Evolutionary conservation across 176 grass and related monocot species (phyloP).

Genomic region (Bolboschoenus planiculmis): DNA sequence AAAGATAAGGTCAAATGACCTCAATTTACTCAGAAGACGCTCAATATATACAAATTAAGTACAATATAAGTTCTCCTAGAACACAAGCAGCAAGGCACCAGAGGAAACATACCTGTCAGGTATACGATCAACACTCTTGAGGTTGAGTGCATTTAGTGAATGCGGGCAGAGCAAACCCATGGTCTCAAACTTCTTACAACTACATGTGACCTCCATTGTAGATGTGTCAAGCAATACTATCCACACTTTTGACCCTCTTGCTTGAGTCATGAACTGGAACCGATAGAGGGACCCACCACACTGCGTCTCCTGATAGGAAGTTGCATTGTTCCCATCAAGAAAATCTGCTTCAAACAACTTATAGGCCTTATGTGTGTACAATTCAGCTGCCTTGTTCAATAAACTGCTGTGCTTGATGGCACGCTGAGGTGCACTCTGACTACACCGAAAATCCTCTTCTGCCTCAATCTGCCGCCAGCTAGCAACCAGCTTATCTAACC

Average conservation of each 20-base stretch:
- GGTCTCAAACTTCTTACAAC: slow-evolving; percentile 74
- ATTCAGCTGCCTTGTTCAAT: slow-evolving; percentile 56
- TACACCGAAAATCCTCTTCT: slow-evolving; percentile 50
- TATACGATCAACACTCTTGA: slow-evolving; percentile 60
- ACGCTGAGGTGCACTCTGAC: slow-evolving; percentile 30
- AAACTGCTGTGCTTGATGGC: slow-evolving; percentile 41
- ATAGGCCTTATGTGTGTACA: slow-evolving; percentile 55
- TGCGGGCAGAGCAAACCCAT: slow-evolving; percentile 69
- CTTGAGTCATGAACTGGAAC: slow-evolving; percentile 71
- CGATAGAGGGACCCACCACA: slow-evolving; percentile 46
- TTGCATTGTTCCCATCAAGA: slow-evolving; percentile 54
- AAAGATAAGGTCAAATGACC: no score
- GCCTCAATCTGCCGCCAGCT: slow-evolving; percentile 52
- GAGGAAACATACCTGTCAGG: slow-evolving; percentile 55
- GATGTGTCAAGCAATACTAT: slow-evolving; percentile 55
- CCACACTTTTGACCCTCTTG: slow-evolving; percentile 45
- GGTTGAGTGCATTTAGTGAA: slow-evolving; percentile 61
- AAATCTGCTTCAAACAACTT: slow-evolving; percentile 55
- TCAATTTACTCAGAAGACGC: background rate
- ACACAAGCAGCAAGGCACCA: background rate
- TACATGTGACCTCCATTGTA: slow-evolving; percentile 58
- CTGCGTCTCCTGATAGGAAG: slow-evolving; percentile 49
- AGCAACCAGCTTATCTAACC: slow-evolving; percentile 47
- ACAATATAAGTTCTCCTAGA: background rate
- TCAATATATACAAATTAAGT: background rate